Conservation (phyloP, 345 rosid genomes). For the Bruguiera parviflora region DNA sequence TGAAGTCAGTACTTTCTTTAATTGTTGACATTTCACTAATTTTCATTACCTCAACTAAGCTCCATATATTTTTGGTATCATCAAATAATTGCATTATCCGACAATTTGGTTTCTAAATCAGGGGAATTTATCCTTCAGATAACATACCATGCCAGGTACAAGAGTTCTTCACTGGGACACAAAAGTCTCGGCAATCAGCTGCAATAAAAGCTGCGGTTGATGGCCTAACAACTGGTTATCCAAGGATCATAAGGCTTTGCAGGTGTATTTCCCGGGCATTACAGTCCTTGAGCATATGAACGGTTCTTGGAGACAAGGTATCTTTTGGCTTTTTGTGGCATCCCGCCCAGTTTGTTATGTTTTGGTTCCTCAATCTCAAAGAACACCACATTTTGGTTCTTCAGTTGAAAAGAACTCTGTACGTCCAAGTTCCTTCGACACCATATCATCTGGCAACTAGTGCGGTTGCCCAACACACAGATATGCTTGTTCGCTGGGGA, state of each 20-base stretch:
- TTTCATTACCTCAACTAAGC: neutral
- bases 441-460: too few species aligned
- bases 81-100: slow-evolving; percentile 8
- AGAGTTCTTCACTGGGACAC: slow-evolving; percentile 16
- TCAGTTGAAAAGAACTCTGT: too few species aligned
- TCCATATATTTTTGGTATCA: neutral
- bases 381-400: too few species aligned
- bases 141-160: slow-evolving; percentile 31
- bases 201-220: slow-evolving; percentile 34
- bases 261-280: slow-evolving; percentile 41
- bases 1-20: too few species aligned
- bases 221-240: slow-evolving; percentile 38
- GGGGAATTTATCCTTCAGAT: slow-evolving; percentile 59
- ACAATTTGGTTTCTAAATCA: slow-evolving; percentile 29
- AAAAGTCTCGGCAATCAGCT: slow-evolving; percentile 24
- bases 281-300: slow-evolving; percentile 22
- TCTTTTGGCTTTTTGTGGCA: neutral
- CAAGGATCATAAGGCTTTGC: slow-evolving; percentile 52
- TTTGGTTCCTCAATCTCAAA: too few species aligned
- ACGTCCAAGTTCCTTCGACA: too few species aligned
- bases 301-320: neutral
- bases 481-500: too few species aligned
- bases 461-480: too few species aligned
- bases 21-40: too few species aligned
- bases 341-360: neutral